Conservation (phyloP, 2,329 filamentous ascomycete genomes). For the Immersiporthe knoxdaviesiana region DNA sequence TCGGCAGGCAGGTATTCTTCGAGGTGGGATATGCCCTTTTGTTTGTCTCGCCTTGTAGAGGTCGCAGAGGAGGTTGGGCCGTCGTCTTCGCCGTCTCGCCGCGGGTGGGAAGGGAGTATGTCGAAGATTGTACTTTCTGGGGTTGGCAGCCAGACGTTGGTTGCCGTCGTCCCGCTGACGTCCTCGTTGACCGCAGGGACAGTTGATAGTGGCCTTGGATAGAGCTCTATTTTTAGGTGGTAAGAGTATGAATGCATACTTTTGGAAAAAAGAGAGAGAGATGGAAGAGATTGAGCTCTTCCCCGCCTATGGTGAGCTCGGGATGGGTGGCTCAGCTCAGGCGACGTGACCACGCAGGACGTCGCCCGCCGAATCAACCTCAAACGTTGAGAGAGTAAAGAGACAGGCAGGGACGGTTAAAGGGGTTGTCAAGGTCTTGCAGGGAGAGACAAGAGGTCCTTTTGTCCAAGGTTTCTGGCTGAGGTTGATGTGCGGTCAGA, state of each 20-base stretch:
- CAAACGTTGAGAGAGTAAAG: not conserved
- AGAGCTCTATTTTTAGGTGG: slow-evolving; percentile 69
- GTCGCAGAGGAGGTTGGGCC: slow-evolving; percentile 11
- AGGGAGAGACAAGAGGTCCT: not conserved
- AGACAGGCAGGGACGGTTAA: not conserved
- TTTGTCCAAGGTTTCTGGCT: not conserved
- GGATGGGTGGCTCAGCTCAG: not conserved
- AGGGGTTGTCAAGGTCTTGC: not conserved
- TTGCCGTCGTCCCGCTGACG: slow-evolving; percentile 24
- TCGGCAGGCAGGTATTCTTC: slow-evolving; percentile 29
- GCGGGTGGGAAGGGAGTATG: slow-evolving; percentile 56
- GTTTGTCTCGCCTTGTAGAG: slow-evolving; percentile 25
- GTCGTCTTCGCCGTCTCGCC: slow-evolving; percentile 22
- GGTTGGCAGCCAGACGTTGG: slow-evolving; percentile 55
- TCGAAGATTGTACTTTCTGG: slow-evolving; percentile 57
- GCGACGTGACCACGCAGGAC: not conserved
- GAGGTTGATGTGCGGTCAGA: not conserved
- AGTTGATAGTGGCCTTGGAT: slow-evolving; percentile 46
- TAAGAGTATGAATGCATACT: slow-evolving; percentile 66
- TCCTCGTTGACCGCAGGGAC: slow-evolving; percentile 24
- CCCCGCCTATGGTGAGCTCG: not conserved
- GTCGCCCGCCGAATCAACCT: not conserved
- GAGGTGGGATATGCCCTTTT: slow-evolving; percentile 26
- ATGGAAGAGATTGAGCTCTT: slow-evolving; percentile 11
- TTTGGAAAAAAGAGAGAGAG: not conserved